These are phyloP conservation scores for Aspergillus tubingensis DNA, from an alignment of 2,329 filamentous ascomycete species.

Conservation along the genomic window DNA sequence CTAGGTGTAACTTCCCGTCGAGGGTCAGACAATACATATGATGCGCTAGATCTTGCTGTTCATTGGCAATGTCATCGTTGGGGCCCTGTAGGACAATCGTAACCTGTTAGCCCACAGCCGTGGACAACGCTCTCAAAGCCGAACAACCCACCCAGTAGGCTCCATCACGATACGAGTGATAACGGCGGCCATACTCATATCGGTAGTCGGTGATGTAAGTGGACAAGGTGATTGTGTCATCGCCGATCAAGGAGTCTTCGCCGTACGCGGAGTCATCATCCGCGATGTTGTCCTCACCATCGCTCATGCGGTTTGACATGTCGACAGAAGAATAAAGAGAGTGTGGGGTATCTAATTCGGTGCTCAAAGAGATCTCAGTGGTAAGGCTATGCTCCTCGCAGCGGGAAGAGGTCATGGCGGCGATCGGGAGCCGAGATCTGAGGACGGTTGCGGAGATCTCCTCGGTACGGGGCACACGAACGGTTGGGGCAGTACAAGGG, in stretches of 20 bases:
- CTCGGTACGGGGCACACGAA: conserved; percentile 5
- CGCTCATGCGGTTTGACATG: neutral
- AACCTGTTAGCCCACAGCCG: neutral
- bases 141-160: conserved; percentile 24
- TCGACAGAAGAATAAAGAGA: neutral
- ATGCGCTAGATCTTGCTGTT: conserved; percentile 35
- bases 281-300: conserved; percentile 9
- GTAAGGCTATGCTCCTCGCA: conserved; percentile 1
- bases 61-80: conserved; percentile 27
- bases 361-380: neutral
- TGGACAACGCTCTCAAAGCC: neutral
- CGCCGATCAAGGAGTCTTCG: conserved; percentile 22
- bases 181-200: conserved; percentile 34
- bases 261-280: conserved; percentile 24
- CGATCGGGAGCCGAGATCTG: conserved; percentile 6
- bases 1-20: conserved; percentile 32
- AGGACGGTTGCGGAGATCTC: conserved; percentile 8
- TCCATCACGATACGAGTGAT: conserved; percentile 36
- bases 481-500: neutral
- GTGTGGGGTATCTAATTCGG: neutral
- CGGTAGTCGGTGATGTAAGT: conserved; percentile 33
- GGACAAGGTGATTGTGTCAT: conserved; percentile 30
- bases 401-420: conserved; percentile 9
- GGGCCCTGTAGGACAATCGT: conserved; percentile 13
- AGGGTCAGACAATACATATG: conserved; percentile 42